Conservation (phyloP, 169 alveolate genomes). For the Eimeria acervulina region DNA sequence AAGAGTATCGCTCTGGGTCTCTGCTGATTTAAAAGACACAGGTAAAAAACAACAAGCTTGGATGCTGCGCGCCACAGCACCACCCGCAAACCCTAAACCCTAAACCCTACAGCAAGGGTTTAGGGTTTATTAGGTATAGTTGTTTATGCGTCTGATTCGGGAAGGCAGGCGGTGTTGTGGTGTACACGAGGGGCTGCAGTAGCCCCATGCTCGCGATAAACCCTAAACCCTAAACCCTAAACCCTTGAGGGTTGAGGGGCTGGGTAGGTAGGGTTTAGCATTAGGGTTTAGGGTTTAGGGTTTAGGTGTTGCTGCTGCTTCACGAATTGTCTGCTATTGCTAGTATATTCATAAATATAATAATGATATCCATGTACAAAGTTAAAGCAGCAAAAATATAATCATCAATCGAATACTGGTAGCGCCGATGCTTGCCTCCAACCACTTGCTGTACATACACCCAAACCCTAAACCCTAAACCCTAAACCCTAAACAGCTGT, state of each 20-base stretch:
- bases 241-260: neutral
- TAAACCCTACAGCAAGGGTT: neutral
- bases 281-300: too few species aligned
- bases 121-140: too few species aligned
- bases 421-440: constrained; percentile 94
- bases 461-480: constrained; percentile 88
- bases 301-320: neutral
- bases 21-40: neutral
- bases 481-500: neutral
- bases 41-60: neutral
- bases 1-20: neutral
- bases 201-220: too few species aligned
- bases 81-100: constrained; percentile 2
- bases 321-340: constrained; percentile 82
- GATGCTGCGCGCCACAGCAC: neutral
- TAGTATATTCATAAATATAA: constrained; percentile 90
- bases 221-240: neutral
- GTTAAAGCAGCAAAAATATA: constrained; percentile 95
- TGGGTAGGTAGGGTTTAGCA: neutral
- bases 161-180: too few species aligned
- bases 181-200: too few species aligned
- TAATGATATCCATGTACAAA: constrained; percentile 94
- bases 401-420: constrained; percentile 95
- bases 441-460: constrained; percentile 91
- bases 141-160: too few species aligned